These are phyloP conservation scores for Nemania sp. DNA, from an alignment of 2,329 filamentous ascomycete genomes.

Conservation along the genomic window DNA sequence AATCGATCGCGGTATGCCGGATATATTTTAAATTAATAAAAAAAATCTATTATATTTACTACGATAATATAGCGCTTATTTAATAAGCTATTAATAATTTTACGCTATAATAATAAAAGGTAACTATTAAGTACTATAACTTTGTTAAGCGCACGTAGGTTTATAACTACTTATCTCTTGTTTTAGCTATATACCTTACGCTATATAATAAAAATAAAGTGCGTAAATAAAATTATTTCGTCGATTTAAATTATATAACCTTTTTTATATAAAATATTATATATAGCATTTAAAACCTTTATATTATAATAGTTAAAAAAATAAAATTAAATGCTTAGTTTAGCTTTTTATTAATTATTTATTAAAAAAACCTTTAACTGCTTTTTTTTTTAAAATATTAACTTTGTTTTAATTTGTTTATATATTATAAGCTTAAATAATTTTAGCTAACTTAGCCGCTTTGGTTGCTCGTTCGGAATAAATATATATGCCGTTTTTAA, in stretches of 20 bases:
- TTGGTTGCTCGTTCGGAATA: no score
- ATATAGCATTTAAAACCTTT: no score
- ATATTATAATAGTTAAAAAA: no score
- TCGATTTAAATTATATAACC: no score
- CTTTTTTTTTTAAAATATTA: no score
- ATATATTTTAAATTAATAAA: conserved; percentile 3
- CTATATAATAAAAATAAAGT: not conserved
- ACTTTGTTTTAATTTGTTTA: no score
- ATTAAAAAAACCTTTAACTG: no score
- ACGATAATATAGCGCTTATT: not conserved
- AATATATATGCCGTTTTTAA: no score
- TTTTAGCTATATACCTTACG: not conserved
- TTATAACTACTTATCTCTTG: not conserved
- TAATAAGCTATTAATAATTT: not conserved
- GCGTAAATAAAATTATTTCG: not conserved
- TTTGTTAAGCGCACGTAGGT: not conserved
- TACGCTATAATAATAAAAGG: not conserved
- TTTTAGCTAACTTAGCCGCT: conserved; percentile 2
- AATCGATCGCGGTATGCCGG: not conserved
- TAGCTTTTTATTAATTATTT: no score
- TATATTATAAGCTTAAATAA: not conserved
- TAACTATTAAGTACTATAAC: not conserved
- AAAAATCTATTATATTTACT: no score
- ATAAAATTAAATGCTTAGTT: no score
- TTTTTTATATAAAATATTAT: no score